These are phyloP conservation scores for Didymella pomorum DNA, from an alignment of 2,329 filamentous ascomycete genomes.

Conservation along the genomic window DNA sequence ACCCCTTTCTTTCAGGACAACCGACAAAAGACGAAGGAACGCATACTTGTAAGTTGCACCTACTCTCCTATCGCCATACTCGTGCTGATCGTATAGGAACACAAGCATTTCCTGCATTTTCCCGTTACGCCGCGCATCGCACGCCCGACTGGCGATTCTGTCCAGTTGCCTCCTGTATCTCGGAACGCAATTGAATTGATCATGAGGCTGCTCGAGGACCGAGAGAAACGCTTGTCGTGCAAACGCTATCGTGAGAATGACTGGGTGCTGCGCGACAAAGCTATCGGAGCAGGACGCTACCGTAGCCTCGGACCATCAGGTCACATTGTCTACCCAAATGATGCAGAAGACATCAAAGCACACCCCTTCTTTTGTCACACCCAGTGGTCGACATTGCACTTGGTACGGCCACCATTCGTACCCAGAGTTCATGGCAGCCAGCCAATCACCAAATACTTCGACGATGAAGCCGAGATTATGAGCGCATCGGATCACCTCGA, in stretches of 20 bases:
- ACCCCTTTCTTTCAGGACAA: constrained; percentile 89
- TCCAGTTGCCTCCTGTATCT: constrained; percentile 63
- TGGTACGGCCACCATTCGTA: constrained; percentile 77
- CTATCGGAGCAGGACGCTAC: constrained; percentile 31
- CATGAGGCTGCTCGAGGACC: constrained; percentile 73
- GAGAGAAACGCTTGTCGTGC: constrained; percentile 78
- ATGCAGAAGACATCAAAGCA: constrained; percentile 86
- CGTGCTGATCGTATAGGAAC: constrained; percentile 63
- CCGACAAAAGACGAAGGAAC: constrained; percentile 82
- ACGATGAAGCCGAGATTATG: constrained; percentile 76
- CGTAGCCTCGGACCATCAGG: constrained; percentile 53
- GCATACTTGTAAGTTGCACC: constrained; percentile 72
- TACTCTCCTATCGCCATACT: not conserved
- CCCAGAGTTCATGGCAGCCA: constrained; percentile 68
- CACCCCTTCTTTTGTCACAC: constrained; percentile 87
- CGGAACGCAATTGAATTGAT: constrained; percentile 80
- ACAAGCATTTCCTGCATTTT: constrained; percentile 74
- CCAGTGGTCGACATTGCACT: constrained; percentile 78
- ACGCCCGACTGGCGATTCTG: constrained; percentile 58
- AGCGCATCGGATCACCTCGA: constrained; percentile 49
- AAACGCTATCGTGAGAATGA: constrained; percentile 77
- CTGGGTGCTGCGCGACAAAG: constrained; percentile 38
- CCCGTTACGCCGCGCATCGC: constrained; percentile 64
- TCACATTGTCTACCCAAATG: constrained; percentile 79
- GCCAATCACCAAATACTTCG: constrained; percentile 81